Evolutionary conservation across 352 stramenopile genomes (phyloP), one percentile per base, ranked within the genome.

Genomic region (Phytophthora hibernalis): DNA sequence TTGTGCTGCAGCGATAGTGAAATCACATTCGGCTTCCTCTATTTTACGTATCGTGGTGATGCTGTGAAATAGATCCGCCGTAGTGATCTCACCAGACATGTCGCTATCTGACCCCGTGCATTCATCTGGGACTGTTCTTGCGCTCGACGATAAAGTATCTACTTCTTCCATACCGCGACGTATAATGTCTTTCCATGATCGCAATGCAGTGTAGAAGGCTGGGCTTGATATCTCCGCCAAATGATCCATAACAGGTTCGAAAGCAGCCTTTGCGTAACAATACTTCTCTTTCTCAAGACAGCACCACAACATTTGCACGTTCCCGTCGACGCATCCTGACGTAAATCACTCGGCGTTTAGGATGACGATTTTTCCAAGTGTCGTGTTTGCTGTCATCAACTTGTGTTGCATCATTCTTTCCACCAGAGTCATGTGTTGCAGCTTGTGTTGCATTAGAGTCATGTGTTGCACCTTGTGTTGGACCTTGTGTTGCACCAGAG

Each of bases 261-360:
- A 56, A 11, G 28, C n/a, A 6, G 49, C 26, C 30, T 28, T 55
- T 40, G 30, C 28, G 18, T 55, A 55, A 6, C 28, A 42, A 28
- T 55, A 55, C 13, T 55, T 43, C 49, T 55, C 26, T 42, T n/a
- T 42, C 49, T 43, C 18, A 55, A 16, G 30, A 56, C 8, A 56
- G 31, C n/a, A 56, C 30, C 7, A 56, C 49, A 15, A 44, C 20
- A 30, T 56, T 44, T 2, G 26, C 28, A 31, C 30, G 11, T 44
- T 56, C 49, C 1, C 30, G 49, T 4, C 37, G 16, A 0, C 16
- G n/a, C 37, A 44, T 44, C 37, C 44, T 56, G n/a, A 56, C 49
- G 30, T 56, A 56, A 26, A 56, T 44, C 30, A 56, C 31, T 9
- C 31, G 37, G 0, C 15, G 15, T 5, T 22, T 44, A 5, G 37